Evolutionary conservation across 176 grass and related monocot genomes (phyloP), one percentile per base, ranked within the genome.

Genomic region (Alloteropsis semialata): DNA sequence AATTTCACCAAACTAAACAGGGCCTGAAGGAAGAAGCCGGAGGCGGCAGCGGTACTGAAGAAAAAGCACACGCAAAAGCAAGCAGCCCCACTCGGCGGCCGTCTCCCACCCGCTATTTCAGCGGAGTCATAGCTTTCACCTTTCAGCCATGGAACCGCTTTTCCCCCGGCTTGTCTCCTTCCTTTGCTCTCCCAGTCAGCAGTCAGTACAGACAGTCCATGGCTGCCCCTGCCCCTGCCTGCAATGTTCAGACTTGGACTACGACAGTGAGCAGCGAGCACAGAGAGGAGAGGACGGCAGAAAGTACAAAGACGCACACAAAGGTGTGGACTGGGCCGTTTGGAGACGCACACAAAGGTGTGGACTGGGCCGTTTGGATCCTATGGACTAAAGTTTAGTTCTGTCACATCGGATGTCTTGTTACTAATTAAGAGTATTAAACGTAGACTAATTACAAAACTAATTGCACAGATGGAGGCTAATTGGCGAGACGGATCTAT

Each of bases 231-330:
- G 10, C 28, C n/a, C n/a, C 30, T 37, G 8, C 5, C 24, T 28
- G 70, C 56, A 27, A 37, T 14, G 50, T 46, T 27, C 62, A 25
- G 48, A 39, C 72, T 45, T 44, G 58, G 43, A 79, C 81, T 18
- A 21, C 3, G 48, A 12, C 42, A 71, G 4, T 8, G 74, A 27
- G 3, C 33, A 66, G 15, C 27, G 60, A 10, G 25, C 18, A 58
- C 36, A 33, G 8, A 15, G 19, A 34, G 43, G n/a, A 29, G 64
- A 62, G 34, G 73, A 25, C 80, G 25, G 65, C n/a, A 22, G 72
- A 82, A 77, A 82, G 79, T 61, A 70, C 79, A 53, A 29, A 28
- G 25, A 24, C 33, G 39, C 76, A 63, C 30, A 13, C 81, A 69
- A 41, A 62, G 72, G 53, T 19, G 51, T 42, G 42, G 72, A 60